Base-by-base conservation (phyloP, 2,329 filamentous ascomycete genomes). In the Phialemoniopsis sp. region DNA sequence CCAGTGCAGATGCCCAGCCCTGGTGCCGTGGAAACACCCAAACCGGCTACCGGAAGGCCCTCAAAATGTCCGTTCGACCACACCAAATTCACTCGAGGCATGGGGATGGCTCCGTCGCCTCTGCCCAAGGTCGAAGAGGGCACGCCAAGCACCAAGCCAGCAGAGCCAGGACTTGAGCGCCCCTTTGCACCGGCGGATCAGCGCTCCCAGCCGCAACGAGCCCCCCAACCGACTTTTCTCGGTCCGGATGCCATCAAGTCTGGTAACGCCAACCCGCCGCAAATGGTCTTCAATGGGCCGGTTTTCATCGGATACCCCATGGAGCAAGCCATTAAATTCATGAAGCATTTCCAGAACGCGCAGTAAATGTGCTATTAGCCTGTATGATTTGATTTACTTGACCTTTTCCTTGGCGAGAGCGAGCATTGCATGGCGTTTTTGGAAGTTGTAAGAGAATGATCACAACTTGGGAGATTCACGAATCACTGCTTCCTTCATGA, bases 221-320 rank as follows among this genome's bases (percentile, higher is more conserved):
- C 21, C 21, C 21, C 21, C 6, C 21, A 71, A 46, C 76, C 78
- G 15, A 57, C 73, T 1, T 80, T 81, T 40, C 62, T 82, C 49
- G 73, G 73, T 46, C 57, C 70, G 31, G 54, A 59, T 39, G 45
- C 61, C 29, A 37, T 53, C 35, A 59, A 66, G 48, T 53, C 52
- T 38, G 49, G 48, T 6, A 45, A 46, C 30, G 56, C 51, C 9
- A 49, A 50, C 16, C 41, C 46, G 9, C 78, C 87, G 9, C 83
- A 85, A 51, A 85, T 96, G 77, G 72, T 94, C 1, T 95, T 96
- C 56, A 95, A 87, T 8, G 91, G 91, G 0, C 91, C 91, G 0
- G 89, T 96, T 1, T 96, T 96, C 55, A 88, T 97, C 52, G 91
- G 91, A 0, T 96, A 95, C 54, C 81, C 85, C 9, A 77, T 89